These are phyloP conservation scores for Talaromyces sp. DNA, from an alignment of 2,329 filamentous ascomycete genomes.

Conservation along the genomic window DNA sequence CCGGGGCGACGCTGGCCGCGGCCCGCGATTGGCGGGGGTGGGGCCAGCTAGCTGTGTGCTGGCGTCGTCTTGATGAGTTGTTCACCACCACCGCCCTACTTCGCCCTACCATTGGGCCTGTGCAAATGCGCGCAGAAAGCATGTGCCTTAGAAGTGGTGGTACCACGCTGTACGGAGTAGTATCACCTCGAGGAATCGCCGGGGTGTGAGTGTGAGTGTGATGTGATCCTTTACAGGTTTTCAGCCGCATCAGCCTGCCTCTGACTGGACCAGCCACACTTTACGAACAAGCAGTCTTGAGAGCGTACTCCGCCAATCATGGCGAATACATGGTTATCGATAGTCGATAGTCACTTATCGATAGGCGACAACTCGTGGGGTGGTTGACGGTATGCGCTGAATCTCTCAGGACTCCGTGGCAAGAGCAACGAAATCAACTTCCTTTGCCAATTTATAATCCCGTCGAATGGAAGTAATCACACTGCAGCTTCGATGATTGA, in stretches of 20 bases:
- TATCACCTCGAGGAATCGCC: neutral
- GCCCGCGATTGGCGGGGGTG: conserved; percentile 10
- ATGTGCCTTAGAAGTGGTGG: neutral
- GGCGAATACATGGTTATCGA: neutral
- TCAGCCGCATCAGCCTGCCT: neutral
- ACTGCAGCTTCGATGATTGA: no score
- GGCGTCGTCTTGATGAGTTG: conserved; percentile 12
- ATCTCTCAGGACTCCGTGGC: no score
- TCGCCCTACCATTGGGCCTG: neutral
- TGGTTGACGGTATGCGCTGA: no score
- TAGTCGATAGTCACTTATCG: neutral
- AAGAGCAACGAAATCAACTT: no score
- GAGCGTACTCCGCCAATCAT: neutral
- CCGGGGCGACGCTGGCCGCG: conserved; percentile 6
- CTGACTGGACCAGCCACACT: neutral
- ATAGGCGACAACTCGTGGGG: no score
- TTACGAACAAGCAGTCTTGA: neutral
- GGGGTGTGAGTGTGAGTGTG: neutral
- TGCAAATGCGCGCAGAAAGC: neutral
- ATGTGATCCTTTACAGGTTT: neutral
- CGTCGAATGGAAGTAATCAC: no score
- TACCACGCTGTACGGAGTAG: neutral
- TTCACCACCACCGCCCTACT: conserved; percentile 1
- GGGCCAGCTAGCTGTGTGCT: conserved; percentile 12
- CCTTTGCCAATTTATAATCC: no score